Base-by-base conservation (phyloP, 164 flowering plant genomes). In the Chimonanthus praecox region DNA sequence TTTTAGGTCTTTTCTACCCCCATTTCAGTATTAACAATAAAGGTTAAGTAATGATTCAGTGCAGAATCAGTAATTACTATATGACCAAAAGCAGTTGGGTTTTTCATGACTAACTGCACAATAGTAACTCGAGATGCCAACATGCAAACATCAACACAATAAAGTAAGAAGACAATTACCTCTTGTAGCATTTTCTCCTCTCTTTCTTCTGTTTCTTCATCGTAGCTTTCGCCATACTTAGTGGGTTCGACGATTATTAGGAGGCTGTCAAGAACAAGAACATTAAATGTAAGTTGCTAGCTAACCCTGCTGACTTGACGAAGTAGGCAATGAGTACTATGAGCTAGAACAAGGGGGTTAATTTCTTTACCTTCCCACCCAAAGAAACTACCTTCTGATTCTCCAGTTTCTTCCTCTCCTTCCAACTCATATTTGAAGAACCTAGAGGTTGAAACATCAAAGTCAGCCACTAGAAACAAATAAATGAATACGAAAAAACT, bases 131-230 rank as follows among this genome's bases (percentile, higher is more conserved):
- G 33, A 33, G 33, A 33, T 33, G 33, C 33, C 1, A 1, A n/a
- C 60, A 54, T 54, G 10, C 60, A 54, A 54, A 54, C 60, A 54
- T 8, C 4, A 54, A 54, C 60, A 54, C 4, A n/a, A 54, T n/a
- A 54, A 4, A 9, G n/a, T n/a, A 4, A 54, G 60, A 54, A 10
- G 18, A 51, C 48, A 60, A 70, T 80, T 72, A 94, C 96, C 91
- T 94, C 89, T 79, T 90, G 72, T 43, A 78, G 73, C 79, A 81
- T 63, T 77, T 92, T 92, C 79, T 87, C 73, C 49, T 94, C 93
- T 80, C 89, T 82, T 89, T 80, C 83, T 87, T 88, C 63, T 86
- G 94, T 48, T 89, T 92, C 85, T 92, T 94, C 91, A 92, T 92
- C 67, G 71, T 66, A 4, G 73, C 79, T 77, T 85, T 80, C 13